These are phyloP conservation scores for Croton setiger DNA, from an alignment of 441 rosid genomes.

Conservation along the genomic window DNA sequence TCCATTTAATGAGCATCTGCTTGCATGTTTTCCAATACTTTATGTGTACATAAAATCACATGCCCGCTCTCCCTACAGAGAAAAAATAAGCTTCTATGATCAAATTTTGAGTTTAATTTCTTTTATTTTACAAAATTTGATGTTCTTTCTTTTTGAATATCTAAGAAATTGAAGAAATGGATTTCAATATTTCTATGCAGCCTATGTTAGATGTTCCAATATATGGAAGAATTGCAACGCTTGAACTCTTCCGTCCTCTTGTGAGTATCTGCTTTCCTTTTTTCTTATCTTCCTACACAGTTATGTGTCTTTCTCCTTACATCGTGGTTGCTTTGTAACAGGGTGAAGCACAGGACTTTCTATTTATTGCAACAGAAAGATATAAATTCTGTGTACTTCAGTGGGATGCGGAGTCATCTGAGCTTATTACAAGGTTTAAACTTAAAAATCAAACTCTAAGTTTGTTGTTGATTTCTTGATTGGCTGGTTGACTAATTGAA, in stretches of 20 bases:
- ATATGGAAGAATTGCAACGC: constrained; percentile 93
- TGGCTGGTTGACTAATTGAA: neutral
- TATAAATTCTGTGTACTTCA: constrained; percentile 96
- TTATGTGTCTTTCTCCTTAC: neutral
- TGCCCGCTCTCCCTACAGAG: neutral
- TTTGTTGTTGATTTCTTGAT: neutral
- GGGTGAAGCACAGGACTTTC: constrained; percentile 95
- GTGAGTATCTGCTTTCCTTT: constrained; percentile 42
- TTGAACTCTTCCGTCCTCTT: constrained; percentile 93
- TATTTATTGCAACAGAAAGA: constrained; percentile 92
- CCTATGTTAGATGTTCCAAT: constrained; percentile 97
- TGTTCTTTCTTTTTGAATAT: neutral
- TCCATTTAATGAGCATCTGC: neutral
- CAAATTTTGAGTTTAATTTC: neutral
- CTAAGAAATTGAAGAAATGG: neutral
- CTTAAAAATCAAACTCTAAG: neutral
- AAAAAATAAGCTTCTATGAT: too few relatives aligned
- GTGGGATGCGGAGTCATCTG: constrained; percentile 87
- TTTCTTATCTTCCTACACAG: neutral
- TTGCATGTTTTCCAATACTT: too few relatives aligned
- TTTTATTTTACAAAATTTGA: too few relatives aligned
- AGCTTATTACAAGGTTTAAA: constrained; percentile 80
- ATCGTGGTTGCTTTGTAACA: constrained; percentile 24
- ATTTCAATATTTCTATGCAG: constrained; percentile 37
- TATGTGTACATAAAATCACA: neutral